A percentile compares a stretch with the other conserved stretches of the same genome.
These are phyloP conservation scores for Parachaetomium inaequale DNA, from an alignment of 495 filamentous ascomycete species.

Conservation along the genomic window DNA sequence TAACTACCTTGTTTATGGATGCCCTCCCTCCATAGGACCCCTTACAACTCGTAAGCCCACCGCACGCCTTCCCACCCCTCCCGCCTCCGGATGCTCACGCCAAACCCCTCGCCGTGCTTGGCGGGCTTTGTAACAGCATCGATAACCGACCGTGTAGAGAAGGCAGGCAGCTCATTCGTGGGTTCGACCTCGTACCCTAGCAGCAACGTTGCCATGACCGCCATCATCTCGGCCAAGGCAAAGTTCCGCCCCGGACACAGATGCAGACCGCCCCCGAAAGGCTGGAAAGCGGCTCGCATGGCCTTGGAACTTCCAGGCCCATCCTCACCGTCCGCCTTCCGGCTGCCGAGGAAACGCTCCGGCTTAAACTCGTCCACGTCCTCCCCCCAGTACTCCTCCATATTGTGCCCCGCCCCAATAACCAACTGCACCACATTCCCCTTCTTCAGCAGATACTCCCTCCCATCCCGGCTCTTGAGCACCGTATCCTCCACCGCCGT, in stretches of 20 bases:
- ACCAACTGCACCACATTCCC: conserved; percentile 13
- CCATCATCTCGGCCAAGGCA: conserved; percentile 24
- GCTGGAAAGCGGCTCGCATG: conserved; percentile 11
- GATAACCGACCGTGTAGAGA: conserved; percentile 11
- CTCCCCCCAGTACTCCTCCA: conserved; percentile 18
- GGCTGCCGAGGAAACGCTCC: conserved; percentile 11
- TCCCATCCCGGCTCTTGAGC: conserved; percentile 1
- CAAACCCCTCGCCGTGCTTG: conserved; percentile 11
- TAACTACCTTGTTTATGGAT: no score
- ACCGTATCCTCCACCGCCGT: conserved; percentile 18
- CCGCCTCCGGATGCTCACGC: conserved; percentile 3
- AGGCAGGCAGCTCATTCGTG: conserved; percentile 7
- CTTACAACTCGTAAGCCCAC: conserved; percentile 14
- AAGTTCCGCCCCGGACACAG: conserved; percentile 19
- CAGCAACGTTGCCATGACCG: conserved; percentile 16
- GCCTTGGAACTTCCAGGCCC: conserved; percentile 15
- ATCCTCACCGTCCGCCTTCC: not conserved
- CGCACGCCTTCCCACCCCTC: conserved; percentile 13
- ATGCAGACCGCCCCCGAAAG: conserved; percentile 22
- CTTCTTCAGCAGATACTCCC: conserved; percentile 17
- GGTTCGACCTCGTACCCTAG: conserved; percentile 17
- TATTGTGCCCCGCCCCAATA: not conserved
- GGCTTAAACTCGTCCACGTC: conserved; percentile 16
- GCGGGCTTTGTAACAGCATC: conserved; percentile 24
- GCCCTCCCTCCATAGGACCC: no score